A percentile compares a stretch with the other conserved stretches of the same genome.
Conservation (phyloP, 768 basidiomycete species). For the Tulasnella sp. region DNA sequence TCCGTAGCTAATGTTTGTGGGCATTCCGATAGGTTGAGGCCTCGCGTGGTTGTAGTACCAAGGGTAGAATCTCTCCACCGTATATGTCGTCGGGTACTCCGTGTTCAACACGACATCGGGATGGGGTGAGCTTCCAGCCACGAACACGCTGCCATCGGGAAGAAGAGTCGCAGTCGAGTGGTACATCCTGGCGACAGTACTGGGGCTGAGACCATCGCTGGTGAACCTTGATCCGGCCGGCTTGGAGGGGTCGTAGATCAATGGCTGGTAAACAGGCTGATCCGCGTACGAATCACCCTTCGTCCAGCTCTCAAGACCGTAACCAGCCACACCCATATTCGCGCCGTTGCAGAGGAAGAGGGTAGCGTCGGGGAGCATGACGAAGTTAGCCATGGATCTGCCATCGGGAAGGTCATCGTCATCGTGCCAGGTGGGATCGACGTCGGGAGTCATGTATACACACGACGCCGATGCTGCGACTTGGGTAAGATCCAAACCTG, state of each 20-base stretch:
- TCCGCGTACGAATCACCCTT: conserved; percentile 72
- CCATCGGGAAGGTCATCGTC: conserved; percentile 60
- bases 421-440: conserved; percentile 58
- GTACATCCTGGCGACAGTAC: conserved; percentile 63
- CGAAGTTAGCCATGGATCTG: conserved; percentile 70
- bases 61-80: conserved; percentile 78
- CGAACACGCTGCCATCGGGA: conserved; percentile 60
- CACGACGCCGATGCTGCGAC: conserved; percentile 59
- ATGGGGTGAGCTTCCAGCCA: conserved; percentile 79
- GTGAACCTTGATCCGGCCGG: conserved; percentile 50
- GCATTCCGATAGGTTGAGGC: conserved; percentile 28
- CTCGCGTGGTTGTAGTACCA: conserved; percentile 47
- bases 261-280: conserved; percentile 54
- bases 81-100: conserved; percentile 71
- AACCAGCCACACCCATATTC: conserved; percentile 18
- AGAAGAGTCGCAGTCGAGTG: conserved; percentile 77
- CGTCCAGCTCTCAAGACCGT: conserved; percentile 31
- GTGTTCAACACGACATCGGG: conserved; percentile 39
- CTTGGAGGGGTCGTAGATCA: conserved; percentile 55
- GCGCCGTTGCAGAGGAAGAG: conserved; percentile 66
- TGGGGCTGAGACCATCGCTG: conserved; percentile 45
- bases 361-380: conserved; percentile 66
- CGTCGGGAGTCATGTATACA: conserved; percentile 49
- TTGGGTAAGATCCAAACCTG: conserved; percentile 8
- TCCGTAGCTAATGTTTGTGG: conserved; percentile 31